These are phyloP conservation scores for Mycena albidolilacea DNA, from an alignment of 768 basidiomycete species.

Conservation along the genomic window DNA sequence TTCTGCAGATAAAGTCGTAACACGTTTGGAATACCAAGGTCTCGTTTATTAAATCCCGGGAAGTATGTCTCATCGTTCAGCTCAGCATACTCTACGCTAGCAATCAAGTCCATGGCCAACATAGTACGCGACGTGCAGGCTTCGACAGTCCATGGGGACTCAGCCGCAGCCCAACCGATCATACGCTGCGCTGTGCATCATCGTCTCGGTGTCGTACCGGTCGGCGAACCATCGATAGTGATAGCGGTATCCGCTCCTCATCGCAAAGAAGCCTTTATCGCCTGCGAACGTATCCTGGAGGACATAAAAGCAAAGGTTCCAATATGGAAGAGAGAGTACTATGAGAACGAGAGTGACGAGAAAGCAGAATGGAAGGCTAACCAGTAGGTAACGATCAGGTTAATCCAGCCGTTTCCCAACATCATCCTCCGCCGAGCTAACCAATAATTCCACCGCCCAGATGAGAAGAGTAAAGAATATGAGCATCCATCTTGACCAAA, in stretches of 20 bases:
- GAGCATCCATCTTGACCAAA: constrained; percentile 96
- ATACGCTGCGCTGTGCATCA: constrained; percentile 80
- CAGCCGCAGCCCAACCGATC: constrained; percentile 52
- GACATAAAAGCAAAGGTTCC: constrained; percentile 86
- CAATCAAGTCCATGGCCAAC: constrained; percentile 81
- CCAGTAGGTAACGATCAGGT: constrained; percentile 46
- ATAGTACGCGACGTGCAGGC: constrained; percentile 67
- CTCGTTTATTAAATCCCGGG: background rate
- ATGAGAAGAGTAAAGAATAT: constrained; percentile 88
- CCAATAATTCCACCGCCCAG: constrained; percentile 87
- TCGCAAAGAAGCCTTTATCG: constrained; percentile 83
- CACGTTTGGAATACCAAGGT: constrained; percentile 80
- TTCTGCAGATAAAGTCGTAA: constrained; percentile 74
- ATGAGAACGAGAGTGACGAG: constrained; percentile 76
- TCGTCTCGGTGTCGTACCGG: constrained; percentile 82
- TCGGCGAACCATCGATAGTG: constrained; percentile 87
- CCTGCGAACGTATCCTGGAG: constrained; percentile 89
- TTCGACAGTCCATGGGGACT: constrained; percentile 60
- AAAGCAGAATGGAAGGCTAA: constrained; percentile 83
- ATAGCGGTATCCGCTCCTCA: constrained; percentile 90
- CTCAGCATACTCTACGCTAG: constrained; percentile 80
- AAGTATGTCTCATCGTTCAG: constrained; percentile 18
- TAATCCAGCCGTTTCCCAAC: constrained; percentile 83
- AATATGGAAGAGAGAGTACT: constrained; percentile 94
- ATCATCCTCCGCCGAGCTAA: constrained; percentile 81